Evolutionary conservation across 495 filamentous ascomycete genomes (phyloP).

Genomic region (Rusavskia elegans): DNA sequence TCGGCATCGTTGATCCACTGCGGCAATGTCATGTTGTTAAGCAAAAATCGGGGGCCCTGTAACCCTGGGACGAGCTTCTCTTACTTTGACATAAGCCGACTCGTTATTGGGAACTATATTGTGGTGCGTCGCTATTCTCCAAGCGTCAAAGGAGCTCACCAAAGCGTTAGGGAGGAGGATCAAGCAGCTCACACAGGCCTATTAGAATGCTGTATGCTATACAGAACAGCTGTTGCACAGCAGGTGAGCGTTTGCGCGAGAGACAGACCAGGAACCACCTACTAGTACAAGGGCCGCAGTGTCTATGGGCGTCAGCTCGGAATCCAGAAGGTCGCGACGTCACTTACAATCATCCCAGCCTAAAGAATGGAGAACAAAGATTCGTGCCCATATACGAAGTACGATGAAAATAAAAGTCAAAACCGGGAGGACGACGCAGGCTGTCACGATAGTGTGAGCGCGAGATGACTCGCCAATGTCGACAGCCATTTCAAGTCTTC

Average conservation of each 20-base stretch:
- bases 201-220: slow-evolving; percentile 13
- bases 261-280: background rate
- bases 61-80: background rate
- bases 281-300: slow-evolving; percentile 7
- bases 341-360: slow-evolving; percentile 15
- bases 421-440: slow-evolving; percentile 6
- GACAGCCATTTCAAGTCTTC: background rate
- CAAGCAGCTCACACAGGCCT: slow-evolving; percentile 5
- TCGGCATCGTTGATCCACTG: slow-evolving; percentile 24
- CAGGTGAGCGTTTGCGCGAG: background rate
- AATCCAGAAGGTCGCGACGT: background rate
- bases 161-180: background rate
- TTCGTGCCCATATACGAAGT: slow-evolving; percentile 10
- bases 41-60: background rate
- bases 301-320: slow-evolving; percentile 5
- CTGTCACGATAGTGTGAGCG: slow-evolving; percentile 8
- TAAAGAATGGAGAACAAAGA: slow-evolving; percentile 4
- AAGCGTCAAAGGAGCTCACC: background rate
- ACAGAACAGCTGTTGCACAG: slow-evolving; percentile 3
- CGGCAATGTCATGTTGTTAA: background rate
- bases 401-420: slow-evolving; percentile 9
- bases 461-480: slow-evolving; percentile 2
- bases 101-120: background rate
- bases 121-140: slow-evolving; percentile 1
- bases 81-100: slow-evolving; percentile 5